Base-by-base conservation (phyloP, 495 filamentous ascomycete species). In the Neurospora terricola region DNA sequence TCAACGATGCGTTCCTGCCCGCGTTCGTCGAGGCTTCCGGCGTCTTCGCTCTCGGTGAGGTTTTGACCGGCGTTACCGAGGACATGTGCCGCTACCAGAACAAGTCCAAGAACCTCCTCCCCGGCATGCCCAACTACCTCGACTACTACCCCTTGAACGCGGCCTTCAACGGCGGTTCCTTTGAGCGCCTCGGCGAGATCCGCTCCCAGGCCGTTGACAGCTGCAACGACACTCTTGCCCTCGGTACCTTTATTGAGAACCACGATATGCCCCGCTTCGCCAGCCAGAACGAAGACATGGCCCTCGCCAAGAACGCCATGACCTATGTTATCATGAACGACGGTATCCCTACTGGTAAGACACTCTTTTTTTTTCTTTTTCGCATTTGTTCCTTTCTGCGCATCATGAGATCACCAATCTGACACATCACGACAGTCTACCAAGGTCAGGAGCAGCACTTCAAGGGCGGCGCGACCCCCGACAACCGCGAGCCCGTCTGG, bases 401-500 rank as follows among this genome's bases (percentile, higher is more conserved):
- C 8, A 30, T 34, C 6, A 6, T 7, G 14, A 34, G 23, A 62
- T 34, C 5, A 69, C 73, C 75, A 40, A 77, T 62, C 69, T 37
- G 38, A 39, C 69, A 21, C 7, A 69, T 16, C 9, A 12, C 70
- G 54, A 71, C 69, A 76, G 78, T 81, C 38, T 81, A 81, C 73
- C 79, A 81, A 62, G 92, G 92, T 27, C 91, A 94, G 76, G 92
- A 94, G 80, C 92, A 95, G 76, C 88, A 90, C 74, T 90, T 90
- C 79, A 80, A 80, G 9, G 91, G 92, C 73, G 80, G 83, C 38
- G 78, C 72, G 72, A 88, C 88, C 38, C 92, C 92, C 1, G 76
- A 81, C 69, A 91, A 94, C 80, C 91, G 93, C 70, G 91, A 94
- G 80, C 89, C 92, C 37, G 75, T 93, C 42, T 96, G 93, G 93